Evolutionary conservation across 495 filamentous ascomycete species (phyloP).

Genomic region (Xylaria longipes): DNA sequence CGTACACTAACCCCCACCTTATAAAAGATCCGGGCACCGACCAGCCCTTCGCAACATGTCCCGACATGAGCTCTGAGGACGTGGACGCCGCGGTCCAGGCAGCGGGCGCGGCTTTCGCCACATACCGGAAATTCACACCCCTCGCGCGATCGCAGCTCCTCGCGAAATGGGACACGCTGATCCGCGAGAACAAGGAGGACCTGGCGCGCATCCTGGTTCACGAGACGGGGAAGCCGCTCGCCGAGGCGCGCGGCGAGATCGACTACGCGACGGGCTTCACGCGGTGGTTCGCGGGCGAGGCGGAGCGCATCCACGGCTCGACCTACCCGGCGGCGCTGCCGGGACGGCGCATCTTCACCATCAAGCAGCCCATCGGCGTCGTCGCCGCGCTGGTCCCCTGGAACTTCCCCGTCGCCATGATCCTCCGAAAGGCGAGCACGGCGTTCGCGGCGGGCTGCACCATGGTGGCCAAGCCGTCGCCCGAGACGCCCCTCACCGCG

Average conservation of each 20-base stretch:
- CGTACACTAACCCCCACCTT: not conserved
- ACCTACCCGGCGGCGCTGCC: constrained; percentile 62
- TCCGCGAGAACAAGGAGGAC: constrained; percentile 58
- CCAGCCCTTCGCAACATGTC: constrained; percentile 68
- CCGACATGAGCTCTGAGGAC: constrained; percentile 65
- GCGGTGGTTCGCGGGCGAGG: constrained; percentile 72
- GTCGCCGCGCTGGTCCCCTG: constrained; percentile 62
- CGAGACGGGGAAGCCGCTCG: constrained; percentile 69
- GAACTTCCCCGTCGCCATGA: constrained; percentile 70
- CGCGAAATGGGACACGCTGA: constrained; percentile 63
- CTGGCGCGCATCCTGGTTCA: constrained; percentile 65
- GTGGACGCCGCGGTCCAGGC: constrained; percentile 65
- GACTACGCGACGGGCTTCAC: constrained; percentile 67
- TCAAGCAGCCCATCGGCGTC: constrained; percentile 70
- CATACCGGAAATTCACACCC: constrained; percentile 66
- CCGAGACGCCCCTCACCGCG: constrained; percentile 67
- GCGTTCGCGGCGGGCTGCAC: constrained; percentile 77
- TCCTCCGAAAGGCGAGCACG: constrained; percentile 71
- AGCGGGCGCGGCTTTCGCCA: constrained; percentile 65
- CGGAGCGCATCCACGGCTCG: constrained; percentile 70
- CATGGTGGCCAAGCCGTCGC: constrained; percentile 70
- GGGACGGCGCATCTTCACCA: constrained; percentile 68
- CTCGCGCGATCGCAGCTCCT: constrained; percentile 67
- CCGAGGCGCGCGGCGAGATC: constrained; percentile 64
- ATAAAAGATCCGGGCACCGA: constrained; percentile 67